These are phyloP conservation scores for Nasturtium officinale DNA, from an alignment of 345 rosid species.

Conservation along the genomic window DNA sequence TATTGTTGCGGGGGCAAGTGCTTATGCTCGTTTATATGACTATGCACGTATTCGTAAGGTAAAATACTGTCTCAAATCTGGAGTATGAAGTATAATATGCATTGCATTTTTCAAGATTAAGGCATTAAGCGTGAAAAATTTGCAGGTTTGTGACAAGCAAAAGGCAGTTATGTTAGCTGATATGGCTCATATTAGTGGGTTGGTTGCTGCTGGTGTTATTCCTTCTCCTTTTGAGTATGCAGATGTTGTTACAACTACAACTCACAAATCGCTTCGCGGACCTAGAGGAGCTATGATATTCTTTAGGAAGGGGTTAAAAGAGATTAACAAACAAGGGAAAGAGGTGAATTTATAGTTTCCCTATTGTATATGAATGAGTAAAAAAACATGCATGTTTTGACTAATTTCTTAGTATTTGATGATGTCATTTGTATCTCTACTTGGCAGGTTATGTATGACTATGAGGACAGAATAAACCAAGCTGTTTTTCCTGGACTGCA, in stretches of 20 bases:
- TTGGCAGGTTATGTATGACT: slow-evolving; percentile 81
- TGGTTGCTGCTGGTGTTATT: slow-evolving; percentile 94
- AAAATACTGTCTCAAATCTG: slow-evolving; percentile 29
- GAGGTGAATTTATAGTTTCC: slow-evolving; percentile 51
- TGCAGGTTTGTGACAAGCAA: slow-evolving; percentile 96
- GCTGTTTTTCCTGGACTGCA: slow-evolving; percentile 98
- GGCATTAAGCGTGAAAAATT: slow-evolving; percentile 26
- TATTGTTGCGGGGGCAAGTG: slow-evolving; percentile 97
- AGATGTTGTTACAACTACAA: slow-evolving; percentile 92
- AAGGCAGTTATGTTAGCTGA: slow-evolving; percentile 86
- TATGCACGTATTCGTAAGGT: slow-evolving; percentile 95
- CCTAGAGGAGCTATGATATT: slow-evolving; percentile 99
- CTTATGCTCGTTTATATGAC: slow-evolving; percentile 93
- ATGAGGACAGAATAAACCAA: slow-evolving; percentile 80
- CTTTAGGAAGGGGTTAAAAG: slow-evolving; percentile 91
- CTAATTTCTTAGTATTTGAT: neutral
- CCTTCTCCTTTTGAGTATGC: slow-evolving; percentile 98
- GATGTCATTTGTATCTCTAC: slow-evolving; percentile 27
- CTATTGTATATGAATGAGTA: neutral
- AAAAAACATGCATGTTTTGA: neutral
- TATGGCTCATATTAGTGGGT: slow-evolving; percentile 97
- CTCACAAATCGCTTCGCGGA: slow-evolving; percentile 98
- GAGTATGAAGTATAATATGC: slow-evolving; percentile 10
- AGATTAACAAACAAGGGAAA: slow-evolving; percentile 81
- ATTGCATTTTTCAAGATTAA: neutral